phyloP scores from a whole-genome alignment of 2,329 filamentous ascomycete species.

The Dothideomycetes sp. region DNA sequence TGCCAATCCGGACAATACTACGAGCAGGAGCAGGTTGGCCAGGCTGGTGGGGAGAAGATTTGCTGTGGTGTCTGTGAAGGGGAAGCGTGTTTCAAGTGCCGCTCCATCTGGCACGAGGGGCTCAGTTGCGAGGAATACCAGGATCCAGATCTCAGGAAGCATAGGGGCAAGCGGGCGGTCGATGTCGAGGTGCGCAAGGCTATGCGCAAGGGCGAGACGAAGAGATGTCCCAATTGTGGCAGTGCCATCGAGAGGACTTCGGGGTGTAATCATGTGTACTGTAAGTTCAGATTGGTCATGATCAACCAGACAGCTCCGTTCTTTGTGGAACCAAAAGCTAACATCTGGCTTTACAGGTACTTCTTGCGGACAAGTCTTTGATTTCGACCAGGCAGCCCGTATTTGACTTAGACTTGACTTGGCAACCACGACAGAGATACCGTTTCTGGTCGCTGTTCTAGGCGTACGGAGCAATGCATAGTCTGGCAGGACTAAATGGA shows the following conservation, averaged over 20 bases:
- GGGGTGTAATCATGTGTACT: slow-evolving; percentile 8
- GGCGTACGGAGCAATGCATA: too few relatives aligned
- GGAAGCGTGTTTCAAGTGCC: slow-evolving; percentile 7
- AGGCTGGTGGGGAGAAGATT: slow-evolving; percentile 1
- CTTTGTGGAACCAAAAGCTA: too few relatives aligned
- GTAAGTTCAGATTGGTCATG: slow-evolving; percentile 3
- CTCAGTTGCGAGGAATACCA: slow-evolving; percentile 8
- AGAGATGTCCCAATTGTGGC: slow-evolving; percentile 7
- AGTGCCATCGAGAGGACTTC: slow-evolving; percentile 1
- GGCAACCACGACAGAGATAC: too few relatives aligned
- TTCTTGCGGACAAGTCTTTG: too few relatives aligned
- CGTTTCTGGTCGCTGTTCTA: too few relatives aligned
- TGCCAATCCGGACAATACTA: slow-evolving; percentile 7
- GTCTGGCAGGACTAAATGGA: too few relatives aligned
- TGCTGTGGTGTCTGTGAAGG: slow-evolving; percentile 7
- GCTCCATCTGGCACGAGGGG: slow-evolving; percentile 6
- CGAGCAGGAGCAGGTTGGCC: not conserved
- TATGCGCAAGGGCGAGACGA: slow-evolving; percentile 7
- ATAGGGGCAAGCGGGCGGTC: slow-evolving; percentile 1
- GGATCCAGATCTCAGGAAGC: slow-evolving; percentile 5
- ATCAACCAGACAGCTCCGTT: too few relatives aligned
- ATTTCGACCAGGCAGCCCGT: too few relatives aligned
- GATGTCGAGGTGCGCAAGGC: slow-evolving; percentile 1
- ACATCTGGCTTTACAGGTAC: too few relatives aligned
- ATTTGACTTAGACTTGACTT: too few relatives aligned